Evolutionary conservation across 805 yeast species (phyloP), one percentile per base, ranked within the genome.

Genomic region (Candida methanosorbosa): DNA sequence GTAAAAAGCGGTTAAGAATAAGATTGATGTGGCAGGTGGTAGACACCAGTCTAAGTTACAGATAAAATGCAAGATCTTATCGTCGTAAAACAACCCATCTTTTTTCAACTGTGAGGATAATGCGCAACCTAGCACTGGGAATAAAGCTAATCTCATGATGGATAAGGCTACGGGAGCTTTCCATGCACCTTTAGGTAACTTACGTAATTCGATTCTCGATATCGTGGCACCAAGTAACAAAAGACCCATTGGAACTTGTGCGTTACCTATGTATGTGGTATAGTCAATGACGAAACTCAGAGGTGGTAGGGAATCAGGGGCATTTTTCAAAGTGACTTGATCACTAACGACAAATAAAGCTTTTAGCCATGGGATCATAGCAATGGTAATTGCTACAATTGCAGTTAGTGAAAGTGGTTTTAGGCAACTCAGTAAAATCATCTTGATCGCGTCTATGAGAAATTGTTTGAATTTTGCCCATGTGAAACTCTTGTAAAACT

Each of bases 361-460:
- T 40, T 79, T 75, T 2, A 82, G 61, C 71, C 95, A 90, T 1
- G 96, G 95, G n/a, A 90, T 68, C 82, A 90, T 78, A 4, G 90
- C 72, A 18, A 85, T 64, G 1, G 70, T 61, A 18, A 88, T 59
- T 1, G 90, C 68, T 0, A 78, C 33, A 6, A 88, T 61, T n/a
- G 86, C 67, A 0, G 87, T 65, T 4, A 82, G 41, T 0, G 95
- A 81, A 12, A 78, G 82, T 0, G 95, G 94, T 22, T 87, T 67
- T 21, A 62, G 44, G 37, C 79, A 73, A 52, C 79, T 81, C 34
- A 71, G 37, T 11, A 42, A 61, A 16, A 36, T 27, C 34, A 23
- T 32, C 17, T 25, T 27, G 16, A 29, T 15, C 3, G 22, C 13
- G 11, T 19, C 14, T 11, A 5, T 9, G 3, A n/a, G 2, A 20